phyloP scores from a whole-genome alignment of 441 rosid genomes.

The Pelargonium myrrhifolium region DNA sequence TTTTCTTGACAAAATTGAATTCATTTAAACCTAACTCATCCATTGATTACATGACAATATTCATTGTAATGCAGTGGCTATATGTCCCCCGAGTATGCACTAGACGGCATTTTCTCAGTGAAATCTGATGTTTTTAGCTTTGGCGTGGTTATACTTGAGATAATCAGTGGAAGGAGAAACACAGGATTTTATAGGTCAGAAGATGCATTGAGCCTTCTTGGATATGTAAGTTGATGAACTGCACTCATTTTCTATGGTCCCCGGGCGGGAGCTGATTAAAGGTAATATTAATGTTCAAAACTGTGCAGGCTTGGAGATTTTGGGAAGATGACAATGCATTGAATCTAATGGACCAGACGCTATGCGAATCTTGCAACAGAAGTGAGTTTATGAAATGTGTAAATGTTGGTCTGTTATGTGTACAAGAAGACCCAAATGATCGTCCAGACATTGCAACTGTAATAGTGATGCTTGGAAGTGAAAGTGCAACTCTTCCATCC shows the following conservation, averaged over 20 bases:
- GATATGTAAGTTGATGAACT: conserved; percentile 32
- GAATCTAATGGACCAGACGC: conserved; percentile 33
- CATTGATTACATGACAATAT: conserved; percentile 21
- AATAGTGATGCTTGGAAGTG: conserved; percentile 40
- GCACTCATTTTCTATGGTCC: background rate
- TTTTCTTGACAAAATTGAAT: background rate
- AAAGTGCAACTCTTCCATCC: conserved; percentile 33
- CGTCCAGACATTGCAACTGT: conserved; percentile 50
- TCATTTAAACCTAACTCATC: background rate
- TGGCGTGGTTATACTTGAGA: conserved; percentile 55
- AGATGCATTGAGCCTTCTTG: conserved; percentile 37
- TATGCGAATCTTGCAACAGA: conserved; percentile 23
- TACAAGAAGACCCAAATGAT: conserved; percentile 56
- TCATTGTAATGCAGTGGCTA: conserved; percentile 37
- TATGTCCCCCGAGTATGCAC: no score
- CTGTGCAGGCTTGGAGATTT: conserved; percentile 45
- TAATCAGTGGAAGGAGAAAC: conserved; percentile 47
- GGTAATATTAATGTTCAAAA: no score
- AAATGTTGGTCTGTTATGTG: conserved; percentile 43
- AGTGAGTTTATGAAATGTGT: conserved; percentile 37
- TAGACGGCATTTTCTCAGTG: conserved; percentile 55
- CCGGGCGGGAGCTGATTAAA: background rate
- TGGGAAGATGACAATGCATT: conserved; percentile 39
- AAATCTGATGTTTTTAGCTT: conserved; percentile 67
- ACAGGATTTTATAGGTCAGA: conserved; percentile 37